Evolutionary conservation across 1,139 yeast genomes (phyloP).

Genomic region (Magnusiomyces suaveolens): DNA sequence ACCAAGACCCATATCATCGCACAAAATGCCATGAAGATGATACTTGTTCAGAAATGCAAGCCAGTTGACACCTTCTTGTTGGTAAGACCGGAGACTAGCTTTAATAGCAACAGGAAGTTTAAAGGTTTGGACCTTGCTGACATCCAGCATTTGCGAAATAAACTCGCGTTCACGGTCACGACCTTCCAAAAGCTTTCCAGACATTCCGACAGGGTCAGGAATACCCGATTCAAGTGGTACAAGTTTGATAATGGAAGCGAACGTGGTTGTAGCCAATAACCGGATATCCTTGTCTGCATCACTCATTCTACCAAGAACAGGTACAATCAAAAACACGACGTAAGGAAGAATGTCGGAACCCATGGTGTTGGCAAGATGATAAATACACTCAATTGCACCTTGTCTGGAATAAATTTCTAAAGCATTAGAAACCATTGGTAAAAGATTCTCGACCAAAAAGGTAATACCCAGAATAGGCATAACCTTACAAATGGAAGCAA

Average conservation of each 20-base stretch:
- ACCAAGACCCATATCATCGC: slow-evolving; percentile 99
- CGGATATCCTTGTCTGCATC: slow-evolving; percentile 89
- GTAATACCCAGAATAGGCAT: slow-evolving; percentile 69
- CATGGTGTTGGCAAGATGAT: slow-evolving; percentile 78
- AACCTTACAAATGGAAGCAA: slow-evolving; percentile 72
- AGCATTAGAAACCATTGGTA: slow-evolving; percentile 77
- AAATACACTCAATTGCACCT: slow-evolving; percentile 88
- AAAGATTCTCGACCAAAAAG: slow-evolving; percentile 60
- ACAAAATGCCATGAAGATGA: slow-evolving; percentile 89
- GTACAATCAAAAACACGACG: slow-evolving; percentile 89
- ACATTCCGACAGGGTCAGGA: slow-evolving; percentile 91
- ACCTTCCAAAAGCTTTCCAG: slow-evolving; percentile 70
- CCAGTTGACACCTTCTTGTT: slow-evolving; percentile 99
- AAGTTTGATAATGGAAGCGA: slow-evolving; percentile 88
- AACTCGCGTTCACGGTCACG: slow-evolving; percentile 92
- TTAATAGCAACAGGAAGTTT: slow-evolving; percentile 83
- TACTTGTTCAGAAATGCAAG: slow-evolving; percentile 88
- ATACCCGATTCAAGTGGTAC: slow-evolving; percentile 97
- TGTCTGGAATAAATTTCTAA: slow-evolving; percentile 71
- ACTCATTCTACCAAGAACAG: slow-evolving; percentile 96
- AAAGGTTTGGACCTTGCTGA: slow-evolving; percentile 81
- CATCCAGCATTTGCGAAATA: slow-evolving; percentile 96
- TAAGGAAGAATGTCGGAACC: slow-evolving; percentile 86
- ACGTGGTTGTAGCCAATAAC: slow-evolving; percentile 84
- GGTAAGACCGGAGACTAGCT: slow-evolving; percentile 89